Evolutionary conservation across 805 yeast genomes (phyloP).

Genomic region (Yarrowia osloensis): DNA sequence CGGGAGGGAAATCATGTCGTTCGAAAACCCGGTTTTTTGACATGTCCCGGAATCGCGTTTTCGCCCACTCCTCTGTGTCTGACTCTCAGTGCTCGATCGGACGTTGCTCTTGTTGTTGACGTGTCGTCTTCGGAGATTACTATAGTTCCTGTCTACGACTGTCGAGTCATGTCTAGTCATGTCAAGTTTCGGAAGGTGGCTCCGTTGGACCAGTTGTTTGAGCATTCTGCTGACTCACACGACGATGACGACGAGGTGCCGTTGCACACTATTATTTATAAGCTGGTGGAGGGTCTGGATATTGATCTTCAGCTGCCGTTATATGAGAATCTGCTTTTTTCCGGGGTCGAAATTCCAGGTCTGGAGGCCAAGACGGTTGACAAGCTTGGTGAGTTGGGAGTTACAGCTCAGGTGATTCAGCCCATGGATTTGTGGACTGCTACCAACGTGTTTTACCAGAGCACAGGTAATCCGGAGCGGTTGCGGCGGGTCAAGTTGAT

Average conservation of each 20-base stretch:
- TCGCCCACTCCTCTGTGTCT: slow-evolving; percentile 7
- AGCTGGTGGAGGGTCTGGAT: neutral
- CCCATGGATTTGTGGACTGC: slow-evolving; percentile 21
- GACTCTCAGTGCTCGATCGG: slow-evolving; percentile 20
- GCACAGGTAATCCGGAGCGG: slow-evolving; percentile 17
- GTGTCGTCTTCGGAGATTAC: neutral
- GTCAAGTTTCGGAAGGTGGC: neutral
- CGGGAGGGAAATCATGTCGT: neutral
- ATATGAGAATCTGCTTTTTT: slow-evolving; percentile 7
- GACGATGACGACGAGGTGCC: slow-evolving; percentile 23
- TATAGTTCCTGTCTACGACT: slow-evolving; percentile 8
- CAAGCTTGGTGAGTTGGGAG: neutral
- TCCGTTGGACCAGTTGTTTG: neutral
- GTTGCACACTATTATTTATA: slow-evolving; percentile 2
- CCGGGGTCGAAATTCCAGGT: neutral
- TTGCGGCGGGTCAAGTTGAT: slow-evolving; percentile 10
- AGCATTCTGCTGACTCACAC: neutral
- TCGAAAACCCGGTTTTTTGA: neutral
- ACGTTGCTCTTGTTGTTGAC: neutral
- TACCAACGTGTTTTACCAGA: slow-evolving; percentile 3
- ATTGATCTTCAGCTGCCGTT: slow-evolving; percentile 8
- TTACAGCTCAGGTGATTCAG: neutral
- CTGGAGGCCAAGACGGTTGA: neutral
- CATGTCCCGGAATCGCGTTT: slow-evolving; percentile 10
- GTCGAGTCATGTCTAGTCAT: slow-evolving; percentile 9